Conservation (phyloP, 2,329 filamentous ascomycete genomes). For the Penicillium decumbens region DNA sequence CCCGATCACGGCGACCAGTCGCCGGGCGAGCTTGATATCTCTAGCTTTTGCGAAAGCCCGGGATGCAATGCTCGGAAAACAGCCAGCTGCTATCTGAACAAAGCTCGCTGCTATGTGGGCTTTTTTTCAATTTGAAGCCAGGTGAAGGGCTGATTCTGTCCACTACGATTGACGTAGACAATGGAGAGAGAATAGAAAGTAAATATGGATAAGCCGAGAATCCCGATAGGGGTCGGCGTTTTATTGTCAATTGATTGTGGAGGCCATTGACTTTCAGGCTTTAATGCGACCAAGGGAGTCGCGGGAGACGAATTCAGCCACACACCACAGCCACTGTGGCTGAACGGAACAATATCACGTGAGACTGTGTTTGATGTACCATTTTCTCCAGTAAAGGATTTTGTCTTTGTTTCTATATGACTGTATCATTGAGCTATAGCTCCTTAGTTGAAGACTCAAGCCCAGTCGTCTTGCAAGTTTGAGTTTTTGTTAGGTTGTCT, state of each 20-base stretch:
- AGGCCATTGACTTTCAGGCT: neutral
- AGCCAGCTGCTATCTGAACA: neutral
- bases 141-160: neutral
- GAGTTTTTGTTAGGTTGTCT: no score
- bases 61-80: neutral
- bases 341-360: neutral
- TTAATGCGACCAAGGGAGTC: conserved; percentile 2
- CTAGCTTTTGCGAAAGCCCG: neutral
- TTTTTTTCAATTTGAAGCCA: neutral
- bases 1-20: neutral
- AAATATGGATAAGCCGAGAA: neutral
- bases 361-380: neutral
- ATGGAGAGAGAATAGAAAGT: neutral
- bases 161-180: neutral
- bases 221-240: neutral
- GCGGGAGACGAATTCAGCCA: conserved; percentile 8
- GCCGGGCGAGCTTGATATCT: neutral
- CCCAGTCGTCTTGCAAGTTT: no score
- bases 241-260: neutral
- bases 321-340: conserved; percentile 7
- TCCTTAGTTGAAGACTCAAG: no score
- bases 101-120: neutral
- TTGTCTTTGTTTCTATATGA: neutral
- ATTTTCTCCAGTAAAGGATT: neutral
- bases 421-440: no score